Evolutionary conservation across 2,329 filamentous ascomycete genomes (phyloP), one percentile per base, ranked within the genome.

Genomic region (Stromatinia cepivora): DNA sequence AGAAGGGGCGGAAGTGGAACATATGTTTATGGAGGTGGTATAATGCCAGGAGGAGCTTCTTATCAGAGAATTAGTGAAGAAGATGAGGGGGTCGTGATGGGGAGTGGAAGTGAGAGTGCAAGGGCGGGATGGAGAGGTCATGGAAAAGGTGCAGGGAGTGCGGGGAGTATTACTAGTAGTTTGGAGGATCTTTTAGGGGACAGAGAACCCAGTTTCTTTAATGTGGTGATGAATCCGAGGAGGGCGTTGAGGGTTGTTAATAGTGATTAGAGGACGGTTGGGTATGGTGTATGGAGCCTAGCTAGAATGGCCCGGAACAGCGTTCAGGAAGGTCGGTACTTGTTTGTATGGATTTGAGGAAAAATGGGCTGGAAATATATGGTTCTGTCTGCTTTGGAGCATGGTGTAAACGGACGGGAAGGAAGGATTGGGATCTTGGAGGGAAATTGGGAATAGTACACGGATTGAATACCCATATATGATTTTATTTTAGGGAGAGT

Each of bases 191-290:
- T 91, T 71, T 75, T 90, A 22, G 83, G 81, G 4, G 87, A 86
- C 0, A 84, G 88, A 71, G 88, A 92, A 77, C 90, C 90, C 70
- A 90, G 85, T 70, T 93, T 92, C 79, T 88, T 91, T 78, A 90
- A 85, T 63, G 88, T 91, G 39, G 80, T 92, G 75, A 79, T 92
- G 79, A 89, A 89, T 71, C 90, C 90, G 31, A 82, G 89, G 75
- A 81, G 90, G 76, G 91, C 88, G 75, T 80, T 92, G 80, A 82
- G 88, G 75, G 89, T 92, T 48, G 88, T 92, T 31, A 92, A 92
- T 72, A 69, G 67, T 52, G 76, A 78, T 73, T 78, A 70, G 53
- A 36, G 7, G 8, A 2, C n/a, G 10, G 34, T 0, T 8, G 2
- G 22, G 31, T 1, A 17, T 6, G 22, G 15, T 8, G 34, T 34